These are phyloP conservation scores for Populus hybrid DNA, from an alignment of 441 rosid genomes.

Conservation along the genomic window DNA sequence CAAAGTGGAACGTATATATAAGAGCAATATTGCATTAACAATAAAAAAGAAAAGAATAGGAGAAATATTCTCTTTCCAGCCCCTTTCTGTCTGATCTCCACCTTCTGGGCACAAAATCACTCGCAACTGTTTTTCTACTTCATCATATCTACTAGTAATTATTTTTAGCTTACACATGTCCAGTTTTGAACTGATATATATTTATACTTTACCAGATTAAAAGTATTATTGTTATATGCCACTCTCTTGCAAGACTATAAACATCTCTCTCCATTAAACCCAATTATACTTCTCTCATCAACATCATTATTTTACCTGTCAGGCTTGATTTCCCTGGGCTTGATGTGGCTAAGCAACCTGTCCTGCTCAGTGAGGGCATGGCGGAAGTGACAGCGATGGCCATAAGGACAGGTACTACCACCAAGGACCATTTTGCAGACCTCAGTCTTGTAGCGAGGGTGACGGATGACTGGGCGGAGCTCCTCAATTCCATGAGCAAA, in stretches of 20 bases:
- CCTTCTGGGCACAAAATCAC: constrained; percentile 10
- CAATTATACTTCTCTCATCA: constrained; percentile 8
- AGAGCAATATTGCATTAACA: not conserved
- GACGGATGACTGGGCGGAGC: constrained; percentile 69
- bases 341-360: constrained; percentile 26
- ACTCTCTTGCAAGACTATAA: constrained; percentile 6
- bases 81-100: constrained; percentile 14
- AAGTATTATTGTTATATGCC: constrained; percentile 14
- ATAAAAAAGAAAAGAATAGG: not conserved
- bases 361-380: constrained; percentile 63
- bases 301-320: constrained; percentile 28
- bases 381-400: constrained; percentile 71
- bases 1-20: not conserved
- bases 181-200: constrained; percentile 14
- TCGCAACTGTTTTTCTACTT: not conserved
- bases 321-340: constrained; percentile 26
- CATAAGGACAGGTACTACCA: constrained; percentile 57
- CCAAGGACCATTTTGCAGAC: constrained; percentile 71
- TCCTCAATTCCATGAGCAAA: constrained; percentile 67
- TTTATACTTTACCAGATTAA: constrained; percentile 18
- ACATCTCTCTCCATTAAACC: constrained; percentile 10
- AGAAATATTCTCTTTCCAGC: not conserved
- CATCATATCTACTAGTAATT: constrained; percentile 11
- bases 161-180: constrained; percentile 18
- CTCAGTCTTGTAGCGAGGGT: constrained; percentile 78